Conservation (phyloP, 805 yeast species). For the Yarrowia sp. region DNA sequence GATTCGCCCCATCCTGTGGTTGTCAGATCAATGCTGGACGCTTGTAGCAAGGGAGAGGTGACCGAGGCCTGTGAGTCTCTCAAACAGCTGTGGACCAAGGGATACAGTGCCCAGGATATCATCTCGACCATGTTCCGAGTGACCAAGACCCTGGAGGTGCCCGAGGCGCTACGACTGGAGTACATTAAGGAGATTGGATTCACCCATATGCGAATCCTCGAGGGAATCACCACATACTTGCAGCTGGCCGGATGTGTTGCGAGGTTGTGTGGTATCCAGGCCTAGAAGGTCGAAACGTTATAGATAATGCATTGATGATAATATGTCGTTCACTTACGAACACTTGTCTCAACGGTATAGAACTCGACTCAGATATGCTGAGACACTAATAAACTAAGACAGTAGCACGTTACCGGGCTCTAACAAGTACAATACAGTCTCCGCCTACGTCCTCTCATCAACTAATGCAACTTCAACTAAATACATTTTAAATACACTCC, state of each 20-base stretch:
- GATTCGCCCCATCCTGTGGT: constrained; percentile 95
- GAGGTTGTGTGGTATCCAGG: constrained; percentile 49
- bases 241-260: constrained; percentile 87
- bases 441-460: background rate
- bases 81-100: constrained; percentile 80
- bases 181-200: constrained; percentile 87
- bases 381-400: too few relatives aligned
- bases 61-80: constrained; percentile 72
- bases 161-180: constrained; percentile 76
- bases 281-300: background rate
- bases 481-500: constrained; percentile 23
- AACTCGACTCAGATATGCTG: too few relatives aligned
- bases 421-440: too few relatives aligned
- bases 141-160: constrained; percentile 67
- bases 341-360: too few relatives aligned
- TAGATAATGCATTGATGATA: background rate
- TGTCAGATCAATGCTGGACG: constrained; percentile 69
- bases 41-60: constrained; percentile 54
- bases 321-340: background rate
- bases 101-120: constrained; percentile 92
- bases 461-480: constrained; percentile 17
- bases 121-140: constrained; percentile 91
- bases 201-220: constrained; percentile 88
- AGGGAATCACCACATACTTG: constrained; percentile 87
- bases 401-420: too few relatives aligned